Evolutionary conservation across 805 yeast genomes (phyloP).

Genomic region (Saccharomycopsis oosterbeekiorum): DNA sequence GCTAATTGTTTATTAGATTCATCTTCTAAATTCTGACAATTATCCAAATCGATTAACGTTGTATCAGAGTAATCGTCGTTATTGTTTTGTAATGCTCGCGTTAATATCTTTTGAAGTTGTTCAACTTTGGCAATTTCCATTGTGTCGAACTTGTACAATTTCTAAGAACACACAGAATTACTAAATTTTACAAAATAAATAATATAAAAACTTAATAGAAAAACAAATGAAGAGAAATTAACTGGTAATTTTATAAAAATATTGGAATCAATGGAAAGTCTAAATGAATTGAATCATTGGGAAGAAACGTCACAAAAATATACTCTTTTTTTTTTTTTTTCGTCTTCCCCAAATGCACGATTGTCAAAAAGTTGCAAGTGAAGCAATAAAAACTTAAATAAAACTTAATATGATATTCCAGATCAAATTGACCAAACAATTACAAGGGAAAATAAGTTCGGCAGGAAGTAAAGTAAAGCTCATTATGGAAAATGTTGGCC

Average conservation of each 20-base stretch:
- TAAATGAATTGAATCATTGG: too few relatives aligned
- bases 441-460: conserved; percentile 45
- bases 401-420: conserved; percentile 47
- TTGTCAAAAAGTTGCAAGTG: background rate
- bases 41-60: background rate
- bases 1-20: background rate
- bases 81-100: background rate
- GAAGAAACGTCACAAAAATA: background rate
- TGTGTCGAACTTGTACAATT: background rate
- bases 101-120: background rate
- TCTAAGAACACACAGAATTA: background rate
- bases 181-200: background rate
- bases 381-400: conserved; percentile 7
- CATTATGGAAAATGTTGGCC: conserved; percentile 49
- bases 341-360: background rate
- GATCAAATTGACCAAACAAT: conserved; percentile 44
- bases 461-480: conserved; percentile 41
- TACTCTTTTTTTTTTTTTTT: background rate
- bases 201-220: too few relatives aligned
- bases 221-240: too few relatives aligned
- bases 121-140: background rate
- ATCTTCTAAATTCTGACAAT: background rate
- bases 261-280: too few relatives aligned
- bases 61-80: background rate
- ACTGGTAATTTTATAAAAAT: too few relatives aligned